Base-by-base conservation (phyloP, 345 rosid species). In the Fremontodendron californicum region DNA sequence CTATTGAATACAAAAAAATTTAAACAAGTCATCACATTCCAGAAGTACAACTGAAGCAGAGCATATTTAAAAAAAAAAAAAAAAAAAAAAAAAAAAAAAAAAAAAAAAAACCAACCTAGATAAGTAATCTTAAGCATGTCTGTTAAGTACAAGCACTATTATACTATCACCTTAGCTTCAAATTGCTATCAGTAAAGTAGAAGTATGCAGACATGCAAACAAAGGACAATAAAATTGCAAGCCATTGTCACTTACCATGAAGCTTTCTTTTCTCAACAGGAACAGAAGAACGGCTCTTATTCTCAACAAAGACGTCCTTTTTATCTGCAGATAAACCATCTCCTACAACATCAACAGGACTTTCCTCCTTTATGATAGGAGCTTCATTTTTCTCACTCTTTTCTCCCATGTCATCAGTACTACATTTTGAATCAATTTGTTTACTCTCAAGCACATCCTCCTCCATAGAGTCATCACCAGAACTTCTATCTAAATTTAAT, bases 391-490 rank as follows among this genome's bases (percentile, higher is more conserved):
- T 88, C 73, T 84, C 91, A 82, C 69, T 80, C 85, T 80, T 82
- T 80, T 89, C 83, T 77, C 84, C 85, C 78, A 80, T 79, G 79
- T 89, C 92, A 79, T 80, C 91, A 81, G 87, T 70, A 73, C 83
- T 81, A 86, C 79, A 80, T 82, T 85, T 89, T 6, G 97, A 89
- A 81, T 96, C 92, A 40, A 88, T 80, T 76, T 86, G 96, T 82
- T 91, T 96, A 78, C 83, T 87, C 74, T 90, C 99, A 51, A 89
- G 82, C 82, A 90, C 88, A 87, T 96, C 98, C 77, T 96, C 97
- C 73, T 92, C 97, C 93, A 91, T 89, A 54, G 97, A 92, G 73
- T 94, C 99, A 86, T 96, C 99, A 87, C 96, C 97, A 75, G 99
- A 94, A 88, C 94, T 89, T 85, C 94, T 89, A 82, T 94, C 99